These are phyloP conservation scores for Aspergillus glaucus DNA, from an alignment of 2,329 filamentous ascomycete genomes.

Conservation along the genomic window DNA sequence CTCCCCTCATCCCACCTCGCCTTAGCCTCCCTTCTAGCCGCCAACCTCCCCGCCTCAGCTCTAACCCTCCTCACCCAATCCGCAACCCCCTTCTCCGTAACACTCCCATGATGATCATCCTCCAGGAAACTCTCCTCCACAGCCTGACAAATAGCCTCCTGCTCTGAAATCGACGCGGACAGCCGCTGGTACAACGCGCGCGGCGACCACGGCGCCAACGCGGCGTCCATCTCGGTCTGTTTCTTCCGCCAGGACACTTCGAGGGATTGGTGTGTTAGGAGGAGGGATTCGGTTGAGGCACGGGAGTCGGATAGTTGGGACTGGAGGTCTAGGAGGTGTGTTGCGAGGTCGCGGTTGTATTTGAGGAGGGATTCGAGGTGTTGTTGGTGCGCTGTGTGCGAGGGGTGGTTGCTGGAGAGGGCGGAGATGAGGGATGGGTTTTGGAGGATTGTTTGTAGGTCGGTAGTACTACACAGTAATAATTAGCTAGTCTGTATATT, in stretches of 20 bases:
- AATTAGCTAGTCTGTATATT: not conserved
- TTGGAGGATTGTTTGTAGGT: conserved; percentile 72
- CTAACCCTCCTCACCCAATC: conserved; percentile 81
- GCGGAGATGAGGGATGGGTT: conserved; percentile 63
- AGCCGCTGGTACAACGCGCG: conserved; percentile 80
- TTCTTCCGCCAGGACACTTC: conserved; percentile 90
- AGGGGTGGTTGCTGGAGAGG: conserved; percentile 71
- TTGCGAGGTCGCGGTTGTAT: conserved; percentile 65
- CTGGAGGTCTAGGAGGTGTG: conserved; percentile 36
- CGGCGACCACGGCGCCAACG: conserved; percentile 76
- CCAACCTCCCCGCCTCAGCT: conserved; percentile 71
- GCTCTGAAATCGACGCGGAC: conserved; percentile 69
- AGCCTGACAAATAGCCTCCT: conserved; percentile 71
- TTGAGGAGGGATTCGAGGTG: conserved; percentile 60
- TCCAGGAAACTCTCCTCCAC: conserved; percentile 93
- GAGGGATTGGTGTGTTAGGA: conserved; percentile 75
- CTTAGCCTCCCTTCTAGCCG: conserved; percentile 77
- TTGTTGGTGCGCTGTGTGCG: conserved; percentile 59
- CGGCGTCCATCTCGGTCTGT: conserved; percentile 81
- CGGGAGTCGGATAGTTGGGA: conserved; percentile 50
- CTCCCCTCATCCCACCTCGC: conserved; percentile 93
- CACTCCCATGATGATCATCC: conserved; percentile 45
- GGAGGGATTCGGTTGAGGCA: conserved; percentile 67
- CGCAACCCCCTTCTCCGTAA: conserved; percentile 71
- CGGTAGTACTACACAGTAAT: conserved; percentile 20